phyloP scores from a whole-genome alignment of 805 yeast genomes.

The Schwanniomyces vanrijiae region DNA sequence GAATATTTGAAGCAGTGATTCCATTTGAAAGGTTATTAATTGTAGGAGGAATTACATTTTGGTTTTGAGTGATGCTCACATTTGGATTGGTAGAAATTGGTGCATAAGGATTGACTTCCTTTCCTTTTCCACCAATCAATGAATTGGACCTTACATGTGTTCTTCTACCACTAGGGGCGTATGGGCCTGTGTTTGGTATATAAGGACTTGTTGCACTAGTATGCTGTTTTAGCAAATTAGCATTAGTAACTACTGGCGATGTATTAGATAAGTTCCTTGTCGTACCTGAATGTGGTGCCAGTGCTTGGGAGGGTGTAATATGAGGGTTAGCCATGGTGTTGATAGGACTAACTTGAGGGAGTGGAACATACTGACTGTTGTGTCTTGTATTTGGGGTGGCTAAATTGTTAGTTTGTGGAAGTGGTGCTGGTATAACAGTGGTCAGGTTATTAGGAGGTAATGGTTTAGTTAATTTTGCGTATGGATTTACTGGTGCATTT shows the following conservation, averaged over 20 bases:
- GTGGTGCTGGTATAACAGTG: slow-evolving; percentile 3
- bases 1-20: background rate
- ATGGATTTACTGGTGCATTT: slow-evolving; percentile 29
- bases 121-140: slow-evolving; percentile 38
- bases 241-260: slow-evolving; percentile 17
- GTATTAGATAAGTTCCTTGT: slow-evolving; percentile 6
- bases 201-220: slow-evolving; percentile 36
- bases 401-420: slow-evolving; percentile 1
- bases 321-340: background rate
- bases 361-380: background rate
- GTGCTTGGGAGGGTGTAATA: background rate
- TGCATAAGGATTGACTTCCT: slow-evolving; percentile 43
- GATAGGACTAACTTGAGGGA: background rate
- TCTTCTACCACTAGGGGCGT: slow-evolving; percentile 36
- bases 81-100: slow-evolving; percentile 20
- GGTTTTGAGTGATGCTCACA: slow-evolving; percentile 2
- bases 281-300: background rate
- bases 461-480: slow-evolving; percentile 18
- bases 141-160: slow-evolving; percentile 43
- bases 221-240: slow-evolving; percentile 20
- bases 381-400: background rate
- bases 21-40: background rate
- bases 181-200: slow-evolving; percentile 45
- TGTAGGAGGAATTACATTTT: background rate
- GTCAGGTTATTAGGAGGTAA: slow-evolving; percentile 7